Percentiles rank a stretch among this genome's conserved stretches.
phyloP scores from a whole-genome alignment of 2,329 filamentous ascomycete species.

The Colletotrichum limetticola region DNA sequence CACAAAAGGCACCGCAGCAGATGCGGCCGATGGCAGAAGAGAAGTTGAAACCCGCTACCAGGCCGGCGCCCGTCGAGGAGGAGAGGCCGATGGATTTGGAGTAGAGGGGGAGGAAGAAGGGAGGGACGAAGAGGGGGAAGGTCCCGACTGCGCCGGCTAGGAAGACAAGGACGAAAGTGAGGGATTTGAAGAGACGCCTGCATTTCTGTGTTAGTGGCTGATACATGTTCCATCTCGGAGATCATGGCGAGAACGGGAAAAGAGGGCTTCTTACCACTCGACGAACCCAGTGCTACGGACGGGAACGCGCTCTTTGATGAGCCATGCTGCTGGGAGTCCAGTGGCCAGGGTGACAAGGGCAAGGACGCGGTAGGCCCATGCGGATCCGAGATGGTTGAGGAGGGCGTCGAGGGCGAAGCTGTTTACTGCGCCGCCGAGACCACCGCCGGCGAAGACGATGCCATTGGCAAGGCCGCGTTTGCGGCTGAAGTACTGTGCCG shows the following conservation, averaged over 20 bases:
- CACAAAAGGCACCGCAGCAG: constrained; percentile 62
- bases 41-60: constrained; percentile 71
- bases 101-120: constrained; percentile 70
- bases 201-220: constrained; percentile 8
- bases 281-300: constrained; percentile 52
- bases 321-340: constrained; percentile 64
- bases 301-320: constrained; percentile 60
- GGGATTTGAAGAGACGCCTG: constrained; percentile 63
- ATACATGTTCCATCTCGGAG: too few relatives aligned
- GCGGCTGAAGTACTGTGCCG: constrained; percentile 65
- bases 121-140: constrained; percentile 69
- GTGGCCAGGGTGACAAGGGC: constrained; percentile 63
- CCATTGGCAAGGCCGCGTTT: constrained; percentile 67
- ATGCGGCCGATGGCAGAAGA: constrained; percentile 69
- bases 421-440: constrained; percentile 65
- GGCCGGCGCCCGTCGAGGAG: constrained; percentile 62
- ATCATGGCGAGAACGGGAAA: background rate
- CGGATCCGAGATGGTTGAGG: constrained; percentile 55
- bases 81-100: constrained; percentile 64
- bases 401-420: constrained; percentile 61
- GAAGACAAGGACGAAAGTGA: constrained; percentile 64
- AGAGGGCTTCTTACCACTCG: constrained; percentile 55
- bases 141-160: constrained; percentile 64
- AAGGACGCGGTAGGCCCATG: constrained; percentile 64
- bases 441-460: constrained; percentile 63